Evolutionary conservation across 2,329 filamentous ascomycete genomes (phyloP), one percentile per base, ranked within the genome.

Genomic region (Phialophora macrospora): DNA sequence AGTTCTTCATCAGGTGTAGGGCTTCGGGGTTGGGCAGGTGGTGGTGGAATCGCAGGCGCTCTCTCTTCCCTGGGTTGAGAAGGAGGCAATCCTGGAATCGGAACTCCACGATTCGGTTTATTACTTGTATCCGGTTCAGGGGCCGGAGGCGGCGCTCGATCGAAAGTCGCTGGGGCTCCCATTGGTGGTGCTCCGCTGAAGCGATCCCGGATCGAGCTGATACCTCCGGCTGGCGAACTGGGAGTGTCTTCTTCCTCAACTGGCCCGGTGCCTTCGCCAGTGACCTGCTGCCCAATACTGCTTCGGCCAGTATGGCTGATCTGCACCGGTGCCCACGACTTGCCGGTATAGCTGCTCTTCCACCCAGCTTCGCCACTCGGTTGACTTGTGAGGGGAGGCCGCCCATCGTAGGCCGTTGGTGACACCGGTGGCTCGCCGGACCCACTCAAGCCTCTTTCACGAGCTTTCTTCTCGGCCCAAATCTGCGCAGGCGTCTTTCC

Each of bases 381-480:
- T 76, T 97, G 92, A 58, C 84, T 82, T 58, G 82, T 76, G 34
- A 92, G 80, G 0, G 88, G 84, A n/a, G 84, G 74, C 2, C 78
- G 70, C 26, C 72, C 73, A 6, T 79, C 69, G 26, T 81, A 75
- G 60, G 79, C 66, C 55, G 77, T 74, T 51, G 84, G 75, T 22
- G 81, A 77, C 58, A 82, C 77, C 30, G 81, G 79, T 30, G 81
- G 79, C 57, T 84, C 80, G 58, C 76, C 80, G 48, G 81, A 81
- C 54, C 85, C 88, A 59, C 78, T 82, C 26, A 77, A 71, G 24
- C 85, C 87, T 64, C 89, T 85, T 76, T 95, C 88, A 67, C 88
- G 89, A 44, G 91, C 94, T 82, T 98, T 98, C 82, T 93, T 96
- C 82, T 99, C 95, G 0, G 94, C 94, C 95, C 95, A 99, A 41